Evolutionary conservation across 441 rosid species (phyloP).

Genomic region (Corymbia citriodora): DNA sequence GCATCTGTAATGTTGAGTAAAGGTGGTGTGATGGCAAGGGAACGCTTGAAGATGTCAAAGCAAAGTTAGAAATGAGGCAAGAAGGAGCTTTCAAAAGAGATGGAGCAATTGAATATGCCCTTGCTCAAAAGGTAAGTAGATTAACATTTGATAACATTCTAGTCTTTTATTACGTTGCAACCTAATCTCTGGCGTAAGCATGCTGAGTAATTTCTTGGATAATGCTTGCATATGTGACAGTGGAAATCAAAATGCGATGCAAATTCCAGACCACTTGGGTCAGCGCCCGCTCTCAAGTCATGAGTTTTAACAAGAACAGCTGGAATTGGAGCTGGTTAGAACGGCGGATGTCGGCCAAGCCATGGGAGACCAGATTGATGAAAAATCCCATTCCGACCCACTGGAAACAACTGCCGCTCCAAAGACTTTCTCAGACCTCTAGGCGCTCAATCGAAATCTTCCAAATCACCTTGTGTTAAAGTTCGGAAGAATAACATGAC

Average conservation of each 20-base stretch:
- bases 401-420: constrained; percentile 34
- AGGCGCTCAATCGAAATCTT: constrained; percentile 34
- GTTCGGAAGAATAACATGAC: constrained; percentile 71
- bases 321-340: constrained; percentile 99
- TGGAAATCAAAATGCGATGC: constrained; percentile 56
- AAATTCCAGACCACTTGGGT: constrained; percentile 17
- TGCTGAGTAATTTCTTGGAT: not conserved
- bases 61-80: constrained; percentile 75
- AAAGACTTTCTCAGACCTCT: constrained; percentile 14
- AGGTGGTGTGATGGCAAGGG: constrained; percentile 95
- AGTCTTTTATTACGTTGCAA: not conserved
- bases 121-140: constrained; percentile 68
- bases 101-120: constrained; percentile 82
- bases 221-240: constrained; percentile 32
- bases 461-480: constrained; percentile 39
- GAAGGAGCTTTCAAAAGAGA: constrained; percentile 89
- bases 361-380: constrained; percentile 88
- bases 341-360: constrained; percentile 95
- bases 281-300: constrained; percentile 31
- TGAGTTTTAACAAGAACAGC: constrained; percentile 70
- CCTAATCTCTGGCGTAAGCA: not conserved
- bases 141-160: not conserved
- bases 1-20: constrained; percentile 32
- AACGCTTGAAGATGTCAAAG: constrained; percentile 63
- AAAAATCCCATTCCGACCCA: constrained; percentile 38